Percentiles rank a stretch among this genome's conserved stretches.
These are phyloP conservation scores for Colletotrichum musicola DNA, from an alignment of 2,329 filamentous ascomycete genomes.

Conservation along the genomic window DNA sequence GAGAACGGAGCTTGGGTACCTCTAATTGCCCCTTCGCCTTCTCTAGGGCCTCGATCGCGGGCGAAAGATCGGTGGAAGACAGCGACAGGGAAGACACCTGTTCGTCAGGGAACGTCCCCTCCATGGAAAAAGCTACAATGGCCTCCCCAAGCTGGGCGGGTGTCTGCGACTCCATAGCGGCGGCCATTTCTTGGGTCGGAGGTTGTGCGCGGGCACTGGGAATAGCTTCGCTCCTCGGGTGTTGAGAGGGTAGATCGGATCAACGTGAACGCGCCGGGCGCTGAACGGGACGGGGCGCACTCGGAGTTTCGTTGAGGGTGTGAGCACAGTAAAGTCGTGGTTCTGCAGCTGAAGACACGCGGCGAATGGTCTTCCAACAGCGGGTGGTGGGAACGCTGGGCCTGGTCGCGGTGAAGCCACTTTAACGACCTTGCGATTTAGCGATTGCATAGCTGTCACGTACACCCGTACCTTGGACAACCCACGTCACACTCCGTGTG, in stretches of 20 bases:
- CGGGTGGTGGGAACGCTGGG: not conserved
- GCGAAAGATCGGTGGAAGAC: slow-evolving; percentile 54
- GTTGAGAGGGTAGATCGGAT: not conserved
- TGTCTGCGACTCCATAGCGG: slow-evolving; percentile 44
- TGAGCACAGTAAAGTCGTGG: not conserved
- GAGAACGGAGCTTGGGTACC: slow-evolving; percentile 44
- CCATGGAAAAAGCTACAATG: slow-evolving; percentile 55
- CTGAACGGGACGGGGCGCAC: not conserved
- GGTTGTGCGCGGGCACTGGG: not conserved
- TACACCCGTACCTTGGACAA: slow-evolving; percentile 12
- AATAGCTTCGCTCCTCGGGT: slow-evolving; percentile 6
- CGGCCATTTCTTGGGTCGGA: slow-evolving; percentile 45
- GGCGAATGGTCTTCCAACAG: not conserved
- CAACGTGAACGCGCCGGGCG: slow-evolving; percentile 1
- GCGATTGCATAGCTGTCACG: slow-evolving; percentile 35
- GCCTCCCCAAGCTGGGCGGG: slow-evolving; percentile 52
- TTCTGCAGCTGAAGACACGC: not conserved
- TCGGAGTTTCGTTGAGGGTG: not conserved
- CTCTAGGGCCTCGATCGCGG: slow-evolving; percentile 54
- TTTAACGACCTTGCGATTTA: not conserved
- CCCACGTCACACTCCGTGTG: slow-evolving; percentile 33
- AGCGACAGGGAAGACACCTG: slow-evolving; percentile 52
- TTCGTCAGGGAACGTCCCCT: slow-evolving; percentile 56
- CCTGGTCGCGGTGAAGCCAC: slow-evolving; percentile 16
- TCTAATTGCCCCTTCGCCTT: slow-evolving; percentile 53